Base-by-base conservation (phyloP, 768 basidiomycete genomes). In the Mrakia blollopis region DNA sequence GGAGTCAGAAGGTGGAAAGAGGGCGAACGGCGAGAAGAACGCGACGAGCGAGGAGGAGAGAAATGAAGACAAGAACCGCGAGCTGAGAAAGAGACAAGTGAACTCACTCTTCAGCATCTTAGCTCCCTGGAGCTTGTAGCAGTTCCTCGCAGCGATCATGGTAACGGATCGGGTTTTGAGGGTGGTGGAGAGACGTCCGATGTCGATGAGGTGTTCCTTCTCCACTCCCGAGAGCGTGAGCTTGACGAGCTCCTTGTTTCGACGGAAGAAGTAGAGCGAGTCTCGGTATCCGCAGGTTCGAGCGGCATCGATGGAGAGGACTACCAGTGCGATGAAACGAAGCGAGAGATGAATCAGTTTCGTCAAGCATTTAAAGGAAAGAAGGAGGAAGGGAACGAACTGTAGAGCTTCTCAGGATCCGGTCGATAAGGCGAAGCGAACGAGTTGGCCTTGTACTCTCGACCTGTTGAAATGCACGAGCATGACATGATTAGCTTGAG, bases 301-400 rank as follows among this genome's bases (percentile, higher is more conserved):
- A 0, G 97, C 97, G 4, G 94, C 96, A 81, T 99, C 97, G 77
- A 99, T 98, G 30, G 96, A 94, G 60, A 98, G 91, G 89, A 97
- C 76, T 77, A n/a, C n/a, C n/a, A n/a, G n/a, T n/a, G n/a, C n/a
- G 71, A 0, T 23, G 21, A 16, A 35, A 21, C 18, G 35, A 32
- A 3, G 35, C 14, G 25, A 50, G 13, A 44, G 52, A 30, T 37
- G 41, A 10, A 37, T 44, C 30, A 16, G 52, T n/a, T 23, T 18
- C 28, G 41, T n/a, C n/a, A n/a, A 50, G 39, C 11, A 41, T 9
- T 6, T 52, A 70, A 18, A 39, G 37, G 37, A 41, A 44, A 41
- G 35, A 28, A 18, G 21, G 18, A 50, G 61, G 32, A 23, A 41
- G 28, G 28, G 39, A 65, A 70, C 74, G 54, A 21, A 77, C 76